Evolutionary conservation across 805 yeast genomes (phyloP).

Genomic region (Metschnikowia peoriensis): DNA sequence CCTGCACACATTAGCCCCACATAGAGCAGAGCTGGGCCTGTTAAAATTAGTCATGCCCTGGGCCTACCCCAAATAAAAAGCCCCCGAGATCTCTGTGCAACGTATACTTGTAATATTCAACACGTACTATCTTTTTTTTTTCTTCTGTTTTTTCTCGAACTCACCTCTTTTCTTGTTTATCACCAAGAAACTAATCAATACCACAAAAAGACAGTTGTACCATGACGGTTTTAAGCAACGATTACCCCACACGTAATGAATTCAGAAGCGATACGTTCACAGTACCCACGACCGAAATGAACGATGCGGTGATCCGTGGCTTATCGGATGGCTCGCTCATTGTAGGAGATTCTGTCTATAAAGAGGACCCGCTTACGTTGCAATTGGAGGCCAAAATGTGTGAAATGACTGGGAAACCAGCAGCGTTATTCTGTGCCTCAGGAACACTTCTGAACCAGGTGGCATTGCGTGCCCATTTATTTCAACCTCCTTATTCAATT

Average conservation of each 20-base stretch:
- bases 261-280: constrained; percentile 81
- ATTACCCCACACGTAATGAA: constrained; percentile 35
- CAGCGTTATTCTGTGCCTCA: constrained; percentile 79
- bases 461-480: constrained; percentile 70
- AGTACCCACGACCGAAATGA: constrained; percentile 75
- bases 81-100: background rate
- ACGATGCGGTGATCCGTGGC: constrained; percentile 47
- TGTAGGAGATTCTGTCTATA: constrained; percentile 86
- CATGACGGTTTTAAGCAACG: constrained; percentile 16
- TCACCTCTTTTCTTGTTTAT: background rate
- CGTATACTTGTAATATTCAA: background rate
- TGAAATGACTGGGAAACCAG: constrained; percentile 70
- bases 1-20: background rate
- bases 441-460: constrained; percentile 92
- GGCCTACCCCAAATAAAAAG: background rate
- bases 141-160: background rate
- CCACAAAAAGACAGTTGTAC: too few relatives aligned
- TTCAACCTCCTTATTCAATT: constrained; percentile 83
- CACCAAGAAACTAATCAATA: too few relatives aligned
- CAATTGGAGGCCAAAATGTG: constrained; percentile 65
- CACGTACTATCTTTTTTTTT: background rate
- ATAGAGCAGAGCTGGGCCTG: background rate
- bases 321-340: constrained; percentile 27
- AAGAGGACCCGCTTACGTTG: constrained; percentile 72
- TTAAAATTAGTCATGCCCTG: background rate